phyloP scores from a whole-genome alignment of 2,329 filamentous ascomycete species.

The Phialocephala sp. region DNA sequence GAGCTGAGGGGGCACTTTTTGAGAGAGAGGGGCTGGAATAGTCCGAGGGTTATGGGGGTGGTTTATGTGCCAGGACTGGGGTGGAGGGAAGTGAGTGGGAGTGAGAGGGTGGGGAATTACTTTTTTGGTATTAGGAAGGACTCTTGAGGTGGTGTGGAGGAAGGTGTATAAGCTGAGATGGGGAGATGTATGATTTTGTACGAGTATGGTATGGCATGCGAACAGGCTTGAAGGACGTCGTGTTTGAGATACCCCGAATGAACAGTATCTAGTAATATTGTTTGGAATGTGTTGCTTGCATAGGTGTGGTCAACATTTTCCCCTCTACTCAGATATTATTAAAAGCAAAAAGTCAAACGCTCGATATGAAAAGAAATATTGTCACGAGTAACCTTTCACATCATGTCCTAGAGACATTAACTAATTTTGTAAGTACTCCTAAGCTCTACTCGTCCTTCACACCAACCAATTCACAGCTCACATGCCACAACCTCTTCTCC shows the following conservation, averaged over 20 bases:
- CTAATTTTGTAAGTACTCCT: too few relatives aligned
- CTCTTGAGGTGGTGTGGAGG: conserved; percentile 4
- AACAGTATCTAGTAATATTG: background rate
- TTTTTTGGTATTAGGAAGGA: conserved; percentile 83
- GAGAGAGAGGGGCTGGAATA: conserved; percentile 62
- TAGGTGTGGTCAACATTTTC: background rate
- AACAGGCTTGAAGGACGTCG: background rate
- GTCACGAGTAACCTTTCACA: too few relatives aligned
- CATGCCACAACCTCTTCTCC: conserved; percentile 49
- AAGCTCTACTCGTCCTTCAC: background rate
- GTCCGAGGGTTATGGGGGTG: conserved; percentile 73
- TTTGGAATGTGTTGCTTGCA: conserved; percentile 2
- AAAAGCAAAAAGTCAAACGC: too few relatives aligned
- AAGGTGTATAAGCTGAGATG: background rate
- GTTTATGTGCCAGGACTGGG: conserved; percentile 89
- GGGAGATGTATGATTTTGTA: background rate
- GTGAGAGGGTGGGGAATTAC: conserved; percentile 91
- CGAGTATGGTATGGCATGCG: background rate
- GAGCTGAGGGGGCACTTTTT: conserved; percentile 70
- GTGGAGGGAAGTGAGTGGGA: conserved; percentile 82
- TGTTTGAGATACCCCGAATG: background rate
- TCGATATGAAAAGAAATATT: too few relatives aligned
- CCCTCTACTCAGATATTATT: background rate
- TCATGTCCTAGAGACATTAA: too few relatives aligned
- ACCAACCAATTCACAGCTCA: conserved; percentile 19